phyloP scores from a whole-genome alignment of 106 monocot species.

The Allium fistulosum region DNA sequence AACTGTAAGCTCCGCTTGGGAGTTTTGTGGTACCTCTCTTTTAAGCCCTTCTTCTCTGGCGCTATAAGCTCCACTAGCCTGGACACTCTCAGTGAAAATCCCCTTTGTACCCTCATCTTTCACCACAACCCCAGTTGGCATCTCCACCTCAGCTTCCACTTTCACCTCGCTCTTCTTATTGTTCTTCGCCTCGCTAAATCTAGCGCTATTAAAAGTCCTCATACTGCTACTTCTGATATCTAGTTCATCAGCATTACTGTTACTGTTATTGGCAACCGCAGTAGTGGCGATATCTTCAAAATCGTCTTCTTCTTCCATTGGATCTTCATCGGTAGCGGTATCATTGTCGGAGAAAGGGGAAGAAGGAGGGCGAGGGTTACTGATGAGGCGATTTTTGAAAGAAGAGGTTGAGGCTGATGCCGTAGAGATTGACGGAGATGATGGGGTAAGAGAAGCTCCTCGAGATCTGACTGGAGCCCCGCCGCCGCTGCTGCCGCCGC shows the following conservation, averaged over 20 bases:
- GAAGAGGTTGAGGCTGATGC: no score
- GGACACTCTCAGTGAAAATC: constrained; percentile 95
- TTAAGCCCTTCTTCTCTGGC: constrained; percentile 93
- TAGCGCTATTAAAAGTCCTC: constrained; percentile 67
- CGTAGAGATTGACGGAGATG: no score
- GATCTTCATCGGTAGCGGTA: constrained; percentile 35
- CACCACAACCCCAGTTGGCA: constrained; percentile 42
- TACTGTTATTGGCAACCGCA: constrained; percentile 30
- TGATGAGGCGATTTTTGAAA: not conserved
- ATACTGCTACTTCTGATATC: constrained; percentile 20
- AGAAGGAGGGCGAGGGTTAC: constrained; percentile 28
- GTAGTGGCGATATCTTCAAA: constrained; percentile 49
- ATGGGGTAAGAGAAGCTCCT: no score
- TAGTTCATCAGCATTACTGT: not conserved
- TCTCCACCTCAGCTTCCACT: constrained; percentile 12
- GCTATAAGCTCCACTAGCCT: constrained; percentile 91
- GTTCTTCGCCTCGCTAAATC: constrained; percentile 29
- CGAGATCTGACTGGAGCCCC: no score
- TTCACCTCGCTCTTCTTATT: constrained; percentile 31
- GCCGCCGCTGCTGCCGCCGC: no score
- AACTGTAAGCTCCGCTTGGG: no score
- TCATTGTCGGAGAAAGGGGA: constrained; percentile 47
- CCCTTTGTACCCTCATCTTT: constrained; percentile 89
- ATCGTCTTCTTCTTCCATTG: constrained; percentile 45
- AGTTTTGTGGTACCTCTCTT: constrained; percentile 48